Evolutionary conservation across 208 protist genomes (phyloP).

Genomic region (Trypanosoma lewisi): DNA sequence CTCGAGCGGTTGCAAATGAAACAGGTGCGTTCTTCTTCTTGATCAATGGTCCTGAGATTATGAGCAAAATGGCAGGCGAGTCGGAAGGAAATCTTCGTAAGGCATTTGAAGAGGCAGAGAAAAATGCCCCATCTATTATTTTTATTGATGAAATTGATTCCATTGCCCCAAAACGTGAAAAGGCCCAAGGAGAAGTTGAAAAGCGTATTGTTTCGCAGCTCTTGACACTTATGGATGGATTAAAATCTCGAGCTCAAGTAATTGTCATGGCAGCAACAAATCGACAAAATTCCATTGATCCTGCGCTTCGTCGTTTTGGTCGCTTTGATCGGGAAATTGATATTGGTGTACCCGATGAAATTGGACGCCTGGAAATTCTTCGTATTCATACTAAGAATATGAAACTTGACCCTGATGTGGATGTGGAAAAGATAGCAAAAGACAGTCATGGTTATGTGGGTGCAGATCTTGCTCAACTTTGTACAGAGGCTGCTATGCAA

Average conservation of each 20-base stretch:
- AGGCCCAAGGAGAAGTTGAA: conserved; percentile 99
- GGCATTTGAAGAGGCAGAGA: conserved; percentile 99
- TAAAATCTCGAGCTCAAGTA: conserved; percentile 98
- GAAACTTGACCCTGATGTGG: conserved; percentile 98
- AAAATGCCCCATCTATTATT: conserved; percentile 99
- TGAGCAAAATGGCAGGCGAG: conserved; percentile 99
- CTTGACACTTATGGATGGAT: conserved; percentile 99
- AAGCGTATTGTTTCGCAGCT: conserved; percentile 99
- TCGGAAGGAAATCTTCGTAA: conserved; percentile 99
- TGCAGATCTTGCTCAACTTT: conserved; percentile 98
- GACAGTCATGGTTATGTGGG: conserved; percentile 99
- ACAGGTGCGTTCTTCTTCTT: conserved; percentile 99
- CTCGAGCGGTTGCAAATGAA: conserved; percentile 99
- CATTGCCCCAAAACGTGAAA: conserved; percentile 99
- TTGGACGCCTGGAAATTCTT: conserved; percentile 98
- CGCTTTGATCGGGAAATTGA: conserved; percentile 99
- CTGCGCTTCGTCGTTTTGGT: conserved; percentile 99
- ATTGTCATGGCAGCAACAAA: conserved; percentile 99
- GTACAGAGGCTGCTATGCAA: conserved; percentile 99
- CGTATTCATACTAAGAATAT: conserved; percentile 99
- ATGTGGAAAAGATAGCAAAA: conserved; percentile 96
- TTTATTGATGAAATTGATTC: conserved; percentile 99
- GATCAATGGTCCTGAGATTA: conserved; percentile 99
- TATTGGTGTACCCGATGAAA: conserved; percentile 99
- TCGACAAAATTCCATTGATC: conserved; percentile 99